Conservation (phyloP, 805 yeast species). For the Metschnikowia sp. region DNA sequence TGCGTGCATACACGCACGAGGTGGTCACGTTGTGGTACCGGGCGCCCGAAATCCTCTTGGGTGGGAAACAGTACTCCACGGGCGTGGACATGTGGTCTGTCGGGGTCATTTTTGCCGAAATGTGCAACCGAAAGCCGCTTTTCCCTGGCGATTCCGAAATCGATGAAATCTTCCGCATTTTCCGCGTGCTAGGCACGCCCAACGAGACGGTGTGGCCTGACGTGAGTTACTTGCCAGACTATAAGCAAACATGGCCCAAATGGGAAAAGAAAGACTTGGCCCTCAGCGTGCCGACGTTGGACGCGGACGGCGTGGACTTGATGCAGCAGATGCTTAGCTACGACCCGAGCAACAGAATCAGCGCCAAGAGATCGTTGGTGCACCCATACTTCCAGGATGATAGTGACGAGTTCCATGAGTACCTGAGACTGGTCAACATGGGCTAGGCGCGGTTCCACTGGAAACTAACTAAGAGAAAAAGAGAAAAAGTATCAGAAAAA, state of each 20-base stretch:
- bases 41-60: slow-evolving; percentile 92
- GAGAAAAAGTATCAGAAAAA: background rate
- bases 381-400: slow-evolving; percentile 84
- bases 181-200: slow-evolving; percentile 91
- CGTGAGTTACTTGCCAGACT: slow-evolving; percentile 85
- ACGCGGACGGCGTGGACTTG: slow-evolving; percentile 79
- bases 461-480: background rate
- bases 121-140: slow-evolving; percentile 92
- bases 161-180: slow-evolving; percentile 92
- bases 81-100: slow-evolving; percentile 99
- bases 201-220: slow-evolving; percentile 94
- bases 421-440: slow-evolving; percentile 39
- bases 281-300: slow-evolving; percentile 74
- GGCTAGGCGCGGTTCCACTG: slow-evolving; percentile 17
- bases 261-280: slow-evolving; percentile 74
- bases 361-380: slow-evolving; percentile 87
- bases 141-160: slow-evolving; percentile 98
- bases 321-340: slow-evolving; percentile 75
- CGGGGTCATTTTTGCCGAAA: slow-evolving; percentile 96
- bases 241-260: slow-evolving; percentile 88
- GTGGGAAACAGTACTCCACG: slow-evolving; percentile 95
- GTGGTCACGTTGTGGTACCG: slow-evolving; percentile 98
- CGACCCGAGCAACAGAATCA: slow-evolving; percentile 90
- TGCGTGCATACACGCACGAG: slow-evolving; percentile 95
- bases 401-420: slow-evolving; percentile 27